Evolutionary conservation across 768 basidiomycete species (phyloP).

Genomic region (Dacryopinax primogenitus): DNA sequence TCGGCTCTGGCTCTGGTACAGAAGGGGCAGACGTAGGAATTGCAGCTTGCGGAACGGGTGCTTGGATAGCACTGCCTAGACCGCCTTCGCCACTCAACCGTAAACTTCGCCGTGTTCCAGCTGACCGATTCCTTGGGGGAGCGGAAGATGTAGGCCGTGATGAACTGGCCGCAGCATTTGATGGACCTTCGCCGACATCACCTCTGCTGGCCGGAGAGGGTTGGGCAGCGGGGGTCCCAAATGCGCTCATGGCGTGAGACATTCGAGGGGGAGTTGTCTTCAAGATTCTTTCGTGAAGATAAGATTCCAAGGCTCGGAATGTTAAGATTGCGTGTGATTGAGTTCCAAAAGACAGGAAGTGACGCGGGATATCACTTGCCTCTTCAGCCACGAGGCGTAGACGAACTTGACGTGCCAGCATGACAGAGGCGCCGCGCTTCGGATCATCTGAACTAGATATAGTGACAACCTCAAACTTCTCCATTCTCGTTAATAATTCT

Average conservation of each 20-base stretch:
- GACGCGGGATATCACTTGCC: slow-evolving; percentile 76
- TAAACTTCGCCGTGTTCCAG: slow-evolving; percentile 64
- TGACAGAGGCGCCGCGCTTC: slow-evolving; percentile 76
- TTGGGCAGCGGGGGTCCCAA: slow-evolving; percentile 60
- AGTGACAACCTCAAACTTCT: slow-evolving; percentile 87
- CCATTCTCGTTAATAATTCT: slow-evolving; percentile 89
- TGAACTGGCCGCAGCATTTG: not conserved
- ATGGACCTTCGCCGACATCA: slow-evolving; percentile 21
- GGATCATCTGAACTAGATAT: slow-evolving; percentile 64
- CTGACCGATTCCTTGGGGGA: slow-evolving; percentile 11
- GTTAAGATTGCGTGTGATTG: slow-evolving; percentile 95
- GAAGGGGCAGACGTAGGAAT: slow-evolving; percentile 18
- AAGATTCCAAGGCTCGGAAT: slow-evolving; percentile 93
- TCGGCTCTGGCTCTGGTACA: slow-evolving; percentile 36
- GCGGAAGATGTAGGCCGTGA: not conserved
- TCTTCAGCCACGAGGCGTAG: slow-evolving; percentile 82
- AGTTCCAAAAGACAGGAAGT: slow-evolving; percentile 69
- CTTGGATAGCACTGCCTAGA: slow-evolving; percentile 24
- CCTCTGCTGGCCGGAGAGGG: slow-evolving; percentile 33
- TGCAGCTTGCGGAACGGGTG: slow-evolving; percentile 18
- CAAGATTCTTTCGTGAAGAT: slow-evolving; percentile 37
- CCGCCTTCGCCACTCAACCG: slow-evolving; percentile 56
- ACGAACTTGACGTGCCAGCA: slow-evolving; percentile 84
- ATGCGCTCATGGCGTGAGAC: slow-evolving; percentile 81
- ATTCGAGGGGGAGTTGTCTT: slow-evolving; percentile 34